phyloP scores from a whole-genome alignment of 768 basidiomycete species.

The Amanita exitialis region DNA sequence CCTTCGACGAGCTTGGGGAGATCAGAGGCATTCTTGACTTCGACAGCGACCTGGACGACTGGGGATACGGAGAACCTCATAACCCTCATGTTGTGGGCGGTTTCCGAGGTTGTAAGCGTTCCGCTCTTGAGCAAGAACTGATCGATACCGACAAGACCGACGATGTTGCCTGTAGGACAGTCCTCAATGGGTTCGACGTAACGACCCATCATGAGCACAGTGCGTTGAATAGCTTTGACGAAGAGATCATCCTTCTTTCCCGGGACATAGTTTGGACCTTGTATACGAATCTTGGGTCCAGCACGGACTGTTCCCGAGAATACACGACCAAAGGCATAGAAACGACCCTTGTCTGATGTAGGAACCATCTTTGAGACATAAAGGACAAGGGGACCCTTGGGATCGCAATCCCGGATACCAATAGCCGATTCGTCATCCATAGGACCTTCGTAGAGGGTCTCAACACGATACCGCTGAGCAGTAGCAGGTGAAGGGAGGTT shows the following conservation, averaged over 20 bases:
- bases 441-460: conserved; percentile 99
- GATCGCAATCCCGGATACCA: conserved; percentile 96
- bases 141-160: conserved; percentile 99
- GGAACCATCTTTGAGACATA: conserved; percentile 99
- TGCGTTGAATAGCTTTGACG: conserved; percentile 96
- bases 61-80: conserved; percentile 99
- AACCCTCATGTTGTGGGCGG: conserved; percentile 99
- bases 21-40: conserved; percentile 99
- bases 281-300: conserved; percentile 98
- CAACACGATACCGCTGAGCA: conserved; percentile 97
- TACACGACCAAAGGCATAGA: conserved; percentile 99
- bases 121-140: conserved; percentile 99
- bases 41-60: conserved; percentile 97
- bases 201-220: conserved; percentile 99
- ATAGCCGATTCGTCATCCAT: conserved; percentile 99
- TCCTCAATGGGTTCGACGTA: conserved; percentile 98
- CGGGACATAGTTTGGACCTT: conserved; percentile 97
- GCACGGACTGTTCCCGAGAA: conserved; percentile 97
- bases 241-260: conserved; percentile 99
- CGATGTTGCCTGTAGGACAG: conserved; percentile 97
- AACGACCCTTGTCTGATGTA: conserved; percentile 98
- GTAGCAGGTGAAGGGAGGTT: conserved; percentile 96
- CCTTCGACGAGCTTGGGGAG: conserved; percentile 99
- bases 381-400: conserved; percentile 90
- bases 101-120: conserved; percentile 95